Base-by-base conservation (phyloP, 345 rosid genomes). In the Dipteronia dyeriana region DNA sequence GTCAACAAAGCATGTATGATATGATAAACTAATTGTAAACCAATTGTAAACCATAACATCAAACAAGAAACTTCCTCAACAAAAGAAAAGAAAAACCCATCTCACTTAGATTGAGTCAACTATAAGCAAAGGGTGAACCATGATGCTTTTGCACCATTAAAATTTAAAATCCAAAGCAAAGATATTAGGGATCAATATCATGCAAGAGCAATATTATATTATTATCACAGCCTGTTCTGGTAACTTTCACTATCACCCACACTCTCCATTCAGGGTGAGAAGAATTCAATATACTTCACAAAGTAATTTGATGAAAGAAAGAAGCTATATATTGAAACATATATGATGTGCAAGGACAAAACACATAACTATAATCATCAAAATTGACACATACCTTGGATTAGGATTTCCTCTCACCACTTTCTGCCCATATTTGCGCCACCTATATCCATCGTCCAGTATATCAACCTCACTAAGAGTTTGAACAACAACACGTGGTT, bases 391-490 rank as follows among this genome's bases (percentile, higher is more conserved):
- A 62, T 82, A 92, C 99, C 99, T 90, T 71, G 99, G 99, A 85
- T 96, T 96, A 70, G 99, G 97, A 87, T 96, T 96, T 78, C 97
- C 98, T 75, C 97, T 86, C 54, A 96, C 99, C 79, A 96, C 97
- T 87, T 96, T 96, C 88, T 96, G 99, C 76, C 98, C 99, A 88
- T 96, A 96, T 83, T 96, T 96, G 89, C 99, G 97, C 99, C 99
- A 96, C 56, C 97, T 84, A 75, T 96, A 96, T 73, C 99, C 99
- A 83, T 96, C 99, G 83, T 94, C 99, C 68, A 96, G 84, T 86
- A 96, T 90, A 85, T 96, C 99, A 78, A 96, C 95, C 85, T 96
- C 99, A 79, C 99, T 96, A 73, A 91, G 71, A 70, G 99, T 96
- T 81, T 96, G 99, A 82, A 96, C 99, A 74, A 96, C 98, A 73